Percentiles rank a stretch among this genome's conserved stretches.
Evolutionary conservation across 495 filamentous ascomycete species (phyloP).

Genomic region (Umbilicaria muhlenbergii): DNA sequence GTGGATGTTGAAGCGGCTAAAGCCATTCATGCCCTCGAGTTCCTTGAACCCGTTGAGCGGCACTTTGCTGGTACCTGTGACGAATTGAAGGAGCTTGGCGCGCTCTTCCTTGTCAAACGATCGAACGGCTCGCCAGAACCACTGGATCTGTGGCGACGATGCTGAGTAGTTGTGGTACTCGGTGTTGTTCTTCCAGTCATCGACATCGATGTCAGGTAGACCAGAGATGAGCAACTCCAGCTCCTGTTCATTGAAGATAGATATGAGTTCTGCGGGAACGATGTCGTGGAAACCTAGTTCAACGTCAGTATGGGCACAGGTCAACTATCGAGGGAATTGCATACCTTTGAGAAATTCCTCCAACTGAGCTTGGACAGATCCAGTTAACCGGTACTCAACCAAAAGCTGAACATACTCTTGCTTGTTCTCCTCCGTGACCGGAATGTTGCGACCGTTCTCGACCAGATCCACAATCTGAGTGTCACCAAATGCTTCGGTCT

Average conservation of each 20-base stretch:
- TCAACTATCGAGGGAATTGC: constrained; percentile 9
- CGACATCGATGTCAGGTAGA: constrained; percentile 89
- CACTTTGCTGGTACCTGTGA: constrained; percentile 96
- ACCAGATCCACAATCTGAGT: constrained; percentile 75
- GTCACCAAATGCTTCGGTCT: constrained; percentile 85
- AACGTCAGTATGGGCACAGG: constrained; percentile 12
- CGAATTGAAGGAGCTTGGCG: constrained; percentile 94
- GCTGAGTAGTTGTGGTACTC: constrained; percentile 97
- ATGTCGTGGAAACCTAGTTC: constrained; percentile 86
- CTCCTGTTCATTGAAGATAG: constrained; percentile 98
- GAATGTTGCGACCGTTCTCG: constrained; percentile 74
- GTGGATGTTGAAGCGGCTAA: constrained; percentile 97
- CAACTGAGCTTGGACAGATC: constrained; percentile 84
- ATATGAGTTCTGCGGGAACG: constrained; percentile 81
- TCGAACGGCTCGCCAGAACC: constrained; percentile 98
- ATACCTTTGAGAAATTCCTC: constrained; percentile 87
- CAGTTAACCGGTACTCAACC: constrained; percentile 83
- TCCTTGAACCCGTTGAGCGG: constrained; percentile 98
- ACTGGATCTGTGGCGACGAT: constrained; percentile 92
- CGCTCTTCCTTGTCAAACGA: constrained; percentile 99
- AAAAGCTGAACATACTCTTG: constrained; percentile 88
- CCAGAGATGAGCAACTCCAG: constrained; percentile 94
- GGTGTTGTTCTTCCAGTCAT: constrained; percentile 98
- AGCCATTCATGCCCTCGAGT: constrained; percentile 97
- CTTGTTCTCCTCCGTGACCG: constrained; percentile 97